Evolutionary conservation across 23 red algal species (phyloP), one percentile per base, ranked within the genome.

Genomic region (Rhodosorus marinus): DNA sequence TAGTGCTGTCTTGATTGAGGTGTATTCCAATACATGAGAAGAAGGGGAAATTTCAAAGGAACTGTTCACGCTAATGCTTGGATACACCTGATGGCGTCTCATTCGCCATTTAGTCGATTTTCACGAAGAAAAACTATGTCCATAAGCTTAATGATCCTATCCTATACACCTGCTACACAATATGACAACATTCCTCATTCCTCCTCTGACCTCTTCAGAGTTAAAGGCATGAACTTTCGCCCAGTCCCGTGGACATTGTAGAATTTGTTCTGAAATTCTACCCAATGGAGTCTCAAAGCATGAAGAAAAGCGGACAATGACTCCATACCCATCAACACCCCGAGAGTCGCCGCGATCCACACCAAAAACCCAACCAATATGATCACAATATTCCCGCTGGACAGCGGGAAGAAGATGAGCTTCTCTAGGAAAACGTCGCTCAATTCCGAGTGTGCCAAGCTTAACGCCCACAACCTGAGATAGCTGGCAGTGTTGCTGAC

Each of bases 401-500:
- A 28, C 17, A 84, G 42, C 28, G 90, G 61, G 11, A 56, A 59
- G 60, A 70, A 85, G 51, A 98, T 52, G 11, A 98, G 47, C 54
- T 98, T 98, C 35, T 98, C 76, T 35, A 98, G 57, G 43, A 98
- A 98, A 26, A 98, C 90, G 33, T 92, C 65, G 27, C 56, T 74
- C 2, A 92, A 56, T 33, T 83, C 72, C 4, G 76, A 68, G 45
- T 98, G 90, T 30, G 90, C 90, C 7, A 98, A 57, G 36, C 66
- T 75, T 25, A 98, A 48, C 26, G 90, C 90, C 90, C 90, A 98
- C 17, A 98, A 59, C 20, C 90, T 66, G 6, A 98, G 57, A 49
- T 98, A 98, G 49, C 76, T 83, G 8, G 90, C 90, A 25, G 90
- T 98, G 57, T 98, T 98, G 50, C 76, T 83, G 19, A 98, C 66